Base-by-base conservation (phyloP, 1,284 basidiomycete genomes). In the Vanrija pseudolonga region DNA sequence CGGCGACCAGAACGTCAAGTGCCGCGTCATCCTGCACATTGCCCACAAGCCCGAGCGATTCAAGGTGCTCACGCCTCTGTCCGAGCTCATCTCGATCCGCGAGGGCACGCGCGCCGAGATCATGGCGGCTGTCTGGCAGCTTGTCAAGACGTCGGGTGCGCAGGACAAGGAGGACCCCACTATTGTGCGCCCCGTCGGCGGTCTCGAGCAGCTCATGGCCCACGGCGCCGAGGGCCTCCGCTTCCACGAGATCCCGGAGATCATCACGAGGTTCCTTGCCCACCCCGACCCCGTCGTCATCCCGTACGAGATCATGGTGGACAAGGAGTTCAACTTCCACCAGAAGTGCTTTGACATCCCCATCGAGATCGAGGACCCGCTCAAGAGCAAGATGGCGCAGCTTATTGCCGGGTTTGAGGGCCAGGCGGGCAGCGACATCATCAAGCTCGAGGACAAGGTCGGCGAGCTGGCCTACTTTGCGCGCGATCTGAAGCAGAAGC, bases 91-190 rank as follows among this genome's bases (percentile, higher is more conserved):
- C 39, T 87, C 85, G 20, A 81, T 95, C 65, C 87, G 87, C 60
- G 90, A 97, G 71, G 92, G 90, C 38, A 92, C 89, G 38, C 83
- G 90, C 22, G 79, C 87, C 12, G 90, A 87, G 12, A 83, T 91
- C 18, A 83, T 97, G 39, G 85, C 89, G 55, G 84, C 89, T 0
- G 73, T 98, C 11, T 98, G 94, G 94, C 89, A 87, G 65, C 93
- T 96, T 65, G 88, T 97, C 77, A 95, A 95, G 73, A 78, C 87
- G 18, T 82, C 89, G 58, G 85, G 86, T 20, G 80, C 98, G 18
- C 90, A 96, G 74, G 92, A 97, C 74, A 93, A 94, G 69, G 84
- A 86, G 0, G 92, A 98, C 74, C 82, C 87, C 53, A 84, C 88
- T 45, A 77, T 86, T 50, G 84, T 98, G 57, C 84, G 85, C 41